These are phyloP conservation scores for Podosphaera xanthii DNA, from an alignment of 2,329 filamentous ascomycete species.

Conservation along the genomic window DNA sequence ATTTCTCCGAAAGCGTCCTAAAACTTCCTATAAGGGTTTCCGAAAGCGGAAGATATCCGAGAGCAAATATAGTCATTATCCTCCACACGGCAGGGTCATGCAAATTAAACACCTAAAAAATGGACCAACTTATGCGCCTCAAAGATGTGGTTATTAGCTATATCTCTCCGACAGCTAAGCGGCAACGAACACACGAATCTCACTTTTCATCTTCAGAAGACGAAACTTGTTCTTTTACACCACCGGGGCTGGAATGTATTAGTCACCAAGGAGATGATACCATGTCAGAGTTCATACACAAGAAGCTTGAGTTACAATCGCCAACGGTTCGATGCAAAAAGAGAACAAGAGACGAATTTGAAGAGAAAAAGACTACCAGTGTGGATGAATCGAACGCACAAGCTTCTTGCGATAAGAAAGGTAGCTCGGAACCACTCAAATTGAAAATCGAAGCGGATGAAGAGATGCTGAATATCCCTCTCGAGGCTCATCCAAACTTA, in stretches of 20 bases:
- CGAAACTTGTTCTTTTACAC: slow-evolving; percentile 4
- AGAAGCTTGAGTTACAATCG: slow-evolving; percentile 6
- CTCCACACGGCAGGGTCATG: no score
- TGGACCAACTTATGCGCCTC: slow-evolving; percentile 13
- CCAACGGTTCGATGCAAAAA: slow-evolving; percentile 11
- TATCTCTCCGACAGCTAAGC: slow-evolving; percentile 13
- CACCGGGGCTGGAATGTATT: slow-evolving; percentile 7
- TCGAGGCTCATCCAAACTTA: neutral
- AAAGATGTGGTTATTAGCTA: slow-evolving; percentile 12
- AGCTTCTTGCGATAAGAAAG: neutral
- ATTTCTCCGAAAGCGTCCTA: no score
- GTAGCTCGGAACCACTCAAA: neutral
- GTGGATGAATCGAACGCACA: neutral
- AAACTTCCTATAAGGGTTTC: no score
- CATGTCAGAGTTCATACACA: slow-evolving; percentile 3
- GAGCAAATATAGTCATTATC: no score
- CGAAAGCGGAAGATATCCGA: no score
- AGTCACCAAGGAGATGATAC: slow-evolving; percentile 5
- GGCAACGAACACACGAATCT: slow-evolving; percentile 13
- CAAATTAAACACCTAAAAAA: slow-evolving; percentile 1
- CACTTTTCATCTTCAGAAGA: slow-evolving; percentile 4
- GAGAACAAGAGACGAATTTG: slow-evolving; percentile 10
- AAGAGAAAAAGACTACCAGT: neutral
- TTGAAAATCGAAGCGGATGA: neutral
- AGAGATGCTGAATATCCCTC: slow-evolving; percentile 1